Evolutionary conservation across 225 moss, liverwort and hornwort species (phyloP).

Genomic region (Asterella californica): DNA sequence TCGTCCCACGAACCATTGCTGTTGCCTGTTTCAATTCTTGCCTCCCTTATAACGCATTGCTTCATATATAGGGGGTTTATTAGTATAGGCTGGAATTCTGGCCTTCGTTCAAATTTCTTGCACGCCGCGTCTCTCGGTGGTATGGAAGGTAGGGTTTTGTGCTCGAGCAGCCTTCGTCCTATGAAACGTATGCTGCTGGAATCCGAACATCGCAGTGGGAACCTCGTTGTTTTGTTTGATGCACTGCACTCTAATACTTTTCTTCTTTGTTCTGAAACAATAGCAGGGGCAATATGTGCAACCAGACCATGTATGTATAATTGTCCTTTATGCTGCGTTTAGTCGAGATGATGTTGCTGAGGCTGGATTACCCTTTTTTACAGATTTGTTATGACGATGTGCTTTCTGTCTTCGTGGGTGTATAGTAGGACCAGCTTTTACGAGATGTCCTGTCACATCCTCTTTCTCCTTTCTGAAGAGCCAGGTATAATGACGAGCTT

Average conservation of each 20-base stretch:
- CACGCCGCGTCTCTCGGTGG: background rate
- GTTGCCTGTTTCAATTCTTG: background rate
- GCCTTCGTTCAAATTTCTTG: background rate
- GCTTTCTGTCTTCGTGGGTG: background rate
- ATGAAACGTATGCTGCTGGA: background rate
- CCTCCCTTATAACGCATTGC: background rate
- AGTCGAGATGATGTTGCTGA: background rate
- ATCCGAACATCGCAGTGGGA: background rate
- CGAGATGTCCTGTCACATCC: background rate
- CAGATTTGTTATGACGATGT: background rate
- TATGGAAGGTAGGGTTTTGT: background rate
- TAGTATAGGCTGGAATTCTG: no score
- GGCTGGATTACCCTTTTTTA: background rate
- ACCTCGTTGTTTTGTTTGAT: background rate
- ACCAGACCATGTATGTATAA: conserved; percentile 43
- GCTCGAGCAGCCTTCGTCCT: background rate
- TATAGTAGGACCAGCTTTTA: background rate
- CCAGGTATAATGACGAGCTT: background rate
- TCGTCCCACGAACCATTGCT: background rate
- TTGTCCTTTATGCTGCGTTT: background rate
- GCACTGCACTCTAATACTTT: conserved; percentile 24
- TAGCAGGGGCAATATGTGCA: conserved; percentile 50
- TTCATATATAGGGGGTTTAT: background rate
- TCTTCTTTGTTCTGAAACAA: conserved; percentile 24
- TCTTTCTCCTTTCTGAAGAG: background rate